Percentiles rank a stretch among this genome's conserved stretches.
Conservation (phyloP, 1,284 basidiomycete species). For the Ceratobasidium sp. region DNA sequence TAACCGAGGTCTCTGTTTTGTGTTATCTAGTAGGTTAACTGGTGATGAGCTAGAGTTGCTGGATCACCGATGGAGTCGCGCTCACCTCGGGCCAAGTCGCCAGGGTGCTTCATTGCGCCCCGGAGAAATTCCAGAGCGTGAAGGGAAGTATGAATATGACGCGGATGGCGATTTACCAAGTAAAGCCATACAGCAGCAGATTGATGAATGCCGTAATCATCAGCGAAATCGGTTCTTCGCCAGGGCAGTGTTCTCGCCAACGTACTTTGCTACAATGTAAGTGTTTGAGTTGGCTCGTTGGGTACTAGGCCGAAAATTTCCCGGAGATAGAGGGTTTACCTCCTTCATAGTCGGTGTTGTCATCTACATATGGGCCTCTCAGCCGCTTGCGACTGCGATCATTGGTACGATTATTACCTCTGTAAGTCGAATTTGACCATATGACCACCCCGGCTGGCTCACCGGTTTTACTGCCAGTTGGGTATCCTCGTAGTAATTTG, state of each 20-base stretch:
- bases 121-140: background rate
- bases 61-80: constrained; percentile 34
- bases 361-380: constrained; percentile 28
- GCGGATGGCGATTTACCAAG: constrained; percentile 7
- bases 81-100: background rate
- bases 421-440: too few relatives aligned
- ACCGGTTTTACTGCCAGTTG: background rate
- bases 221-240: constrained; percentile 20
- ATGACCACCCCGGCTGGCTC: background rate
- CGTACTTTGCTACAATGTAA: constrained; percentile 1
- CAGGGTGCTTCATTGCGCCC: background rate
- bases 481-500: background rate
- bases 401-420: constrained; percentile 2
- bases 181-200: background rate
- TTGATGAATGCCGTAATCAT: background rate
- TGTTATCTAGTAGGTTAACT: constrained; percentile 6
- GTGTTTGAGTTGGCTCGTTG: background rate
- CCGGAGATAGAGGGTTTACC: constrained; percentile 14
- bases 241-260: constrained; percentile 7
- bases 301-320: too few relatives aligned
- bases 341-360: constrained; percentile 15
- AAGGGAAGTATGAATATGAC: background rate
- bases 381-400: constrained; percentile 14
- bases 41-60: constrained; percentile 14
- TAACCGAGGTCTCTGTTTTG: background rate